Conservation (phyloP, 345 rosid species). For the Populus ilicifolia region DNA sequence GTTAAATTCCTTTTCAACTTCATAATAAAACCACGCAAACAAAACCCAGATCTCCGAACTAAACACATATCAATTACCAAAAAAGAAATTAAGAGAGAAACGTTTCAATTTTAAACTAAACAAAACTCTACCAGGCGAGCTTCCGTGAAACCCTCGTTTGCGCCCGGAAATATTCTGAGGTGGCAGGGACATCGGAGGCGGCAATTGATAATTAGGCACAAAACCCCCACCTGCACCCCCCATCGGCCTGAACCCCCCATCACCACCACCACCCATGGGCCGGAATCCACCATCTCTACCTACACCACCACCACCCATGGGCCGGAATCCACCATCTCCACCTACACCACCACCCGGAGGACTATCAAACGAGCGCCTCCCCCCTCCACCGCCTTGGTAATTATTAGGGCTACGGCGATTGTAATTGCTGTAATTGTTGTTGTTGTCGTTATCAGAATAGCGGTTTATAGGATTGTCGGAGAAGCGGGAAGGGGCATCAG, state of each 20-base stretch:
- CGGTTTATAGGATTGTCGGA: slow-evolving; percentile 13
- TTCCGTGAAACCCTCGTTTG: slow-evolving; percentile 57
- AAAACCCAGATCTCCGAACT: too few relatives aligned
- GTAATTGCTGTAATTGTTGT: slow-evolving; percentile 11
- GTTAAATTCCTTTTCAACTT: too few relatives aligned
- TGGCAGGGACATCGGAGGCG: slow-evolving; percentile 23
- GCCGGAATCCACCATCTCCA: slow-evolving; percentile 35
- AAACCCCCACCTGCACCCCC: slow-evolving; percentile 26
- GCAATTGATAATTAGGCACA: slow-evolving; percentile 25
- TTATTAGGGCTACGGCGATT: slow-evolving; percentile 65
- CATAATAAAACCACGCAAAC: too few relatives aligned
- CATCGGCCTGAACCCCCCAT: slow-evolving; percentile 33
- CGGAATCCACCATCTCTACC: slow-evolving; percentile 25
- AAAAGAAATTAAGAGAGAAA: too few relatives aligned
- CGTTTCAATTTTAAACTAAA: background rate
- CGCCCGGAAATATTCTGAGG: slow-evolving; percentile 49
- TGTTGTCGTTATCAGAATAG: slow-evolving; percentile 21
- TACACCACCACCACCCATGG: slow-evolving; percentile 32
- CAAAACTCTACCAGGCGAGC: slow-evolving; percentile 38
- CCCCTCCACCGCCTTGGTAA: slow-evolving; percentile 42
- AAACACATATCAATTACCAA: too few relatives aligned
- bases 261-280: slow-evolving; percentile 11
- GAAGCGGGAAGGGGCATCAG: slow-evolving; percentile 32
- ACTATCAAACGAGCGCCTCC: slow-evolving; percentile 50
- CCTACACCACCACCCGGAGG: slow-evolving; percentile 45